These are phyloP conservation scores for Inonotus obliquus DNA, from an alignment of 1,284 basidiomycete species.

Conservation along the genomic window DNA sequence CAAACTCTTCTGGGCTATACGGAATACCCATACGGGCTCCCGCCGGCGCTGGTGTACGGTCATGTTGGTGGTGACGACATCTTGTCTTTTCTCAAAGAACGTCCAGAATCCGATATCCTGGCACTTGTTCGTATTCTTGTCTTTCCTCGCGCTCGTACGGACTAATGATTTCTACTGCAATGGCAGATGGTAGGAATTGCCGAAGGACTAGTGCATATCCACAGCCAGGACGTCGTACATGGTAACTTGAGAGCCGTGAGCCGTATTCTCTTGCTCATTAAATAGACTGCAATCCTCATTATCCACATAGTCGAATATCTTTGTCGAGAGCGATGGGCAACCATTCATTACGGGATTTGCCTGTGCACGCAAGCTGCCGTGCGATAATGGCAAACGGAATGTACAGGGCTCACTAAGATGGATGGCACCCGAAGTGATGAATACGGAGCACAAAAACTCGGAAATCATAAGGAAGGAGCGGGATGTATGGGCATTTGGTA, in stretches of 20 bases:
- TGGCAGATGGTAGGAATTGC: slow-evolving; percentile 1
- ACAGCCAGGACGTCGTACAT: slow-evolving; percentile 2
- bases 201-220: slow-evolving; percentile 8
- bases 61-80: neutral
- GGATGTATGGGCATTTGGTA: slow-evolving; percentile 15
- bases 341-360: neutral
- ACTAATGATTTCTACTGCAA: neutral
- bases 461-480: neutral
- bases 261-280: neutral
- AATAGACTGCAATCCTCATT: neutral
- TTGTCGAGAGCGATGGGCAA: neutral
- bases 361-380: neutral
- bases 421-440: slow-evolving; percentile 9
- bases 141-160: too few species aligned
- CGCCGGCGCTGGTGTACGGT: neutral
- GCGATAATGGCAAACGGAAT: neutral
- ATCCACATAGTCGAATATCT: slow-evolving; percentile 4
- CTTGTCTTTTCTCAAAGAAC: neutral
- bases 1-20: neutral
- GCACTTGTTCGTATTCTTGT: neutral
- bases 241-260: slow-evolving; percentile 12
- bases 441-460: neutral
- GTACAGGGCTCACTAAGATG: neutral
- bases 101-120: neutral
- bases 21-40: neutral